Evolutionary conservation across 164 flowering plant species (phyloP), one percentile per base, ranked within the genome.

Genomic region (Chimonanthus praecox): DNA sequence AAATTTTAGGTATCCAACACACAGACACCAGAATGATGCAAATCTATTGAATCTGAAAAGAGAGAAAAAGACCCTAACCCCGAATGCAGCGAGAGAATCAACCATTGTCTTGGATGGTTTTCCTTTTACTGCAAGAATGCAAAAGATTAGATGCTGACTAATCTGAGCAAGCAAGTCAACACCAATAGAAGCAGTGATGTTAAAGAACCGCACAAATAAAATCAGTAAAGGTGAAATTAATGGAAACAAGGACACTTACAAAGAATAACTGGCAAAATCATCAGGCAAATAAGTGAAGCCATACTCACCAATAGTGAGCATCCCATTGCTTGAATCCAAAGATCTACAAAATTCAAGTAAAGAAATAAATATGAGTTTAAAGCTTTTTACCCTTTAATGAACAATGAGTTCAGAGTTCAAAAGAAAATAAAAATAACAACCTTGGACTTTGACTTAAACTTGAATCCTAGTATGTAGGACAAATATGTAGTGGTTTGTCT

Each of bases 221-320:
- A 54, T 54, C 60, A 10, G 60, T 54, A n/a, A 13, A 13, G 60
- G n/a, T 11, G 60, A n/a, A 10, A 54, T 5, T 11, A 54, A 9
- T 54, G 10, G 60, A 54, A n/a, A 54, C 4, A n/a, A 54, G 1
- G 16, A 5, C 60, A 54, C 97, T 94, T 80, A 94, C 99, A 75
- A 58, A 91, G 89, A 58, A 96, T 85, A 50, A 92, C 70, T 47
- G 99, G 98, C 87, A 96, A 81, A 71, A 92, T 69, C 74, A 90
- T 87, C 76, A 96, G 80, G 85, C 98, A 96, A 78, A 96, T 80
- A 69, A 96, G 91, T 11, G 98, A 96, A 78, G 97, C 97, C 92
- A 94, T 82, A 90, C 99, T 94, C 80, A 96, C 98, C 90, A 96
- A 85, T 61, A 96, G 83, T 13, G 99, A 96, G 82, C 99, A 96